Evolutionary conservation across 1,284 basidiomycete genomes (phyloP), one percentile per base, ranked within the genome.

Genomic region (Termitomyces sp.): DNA sequence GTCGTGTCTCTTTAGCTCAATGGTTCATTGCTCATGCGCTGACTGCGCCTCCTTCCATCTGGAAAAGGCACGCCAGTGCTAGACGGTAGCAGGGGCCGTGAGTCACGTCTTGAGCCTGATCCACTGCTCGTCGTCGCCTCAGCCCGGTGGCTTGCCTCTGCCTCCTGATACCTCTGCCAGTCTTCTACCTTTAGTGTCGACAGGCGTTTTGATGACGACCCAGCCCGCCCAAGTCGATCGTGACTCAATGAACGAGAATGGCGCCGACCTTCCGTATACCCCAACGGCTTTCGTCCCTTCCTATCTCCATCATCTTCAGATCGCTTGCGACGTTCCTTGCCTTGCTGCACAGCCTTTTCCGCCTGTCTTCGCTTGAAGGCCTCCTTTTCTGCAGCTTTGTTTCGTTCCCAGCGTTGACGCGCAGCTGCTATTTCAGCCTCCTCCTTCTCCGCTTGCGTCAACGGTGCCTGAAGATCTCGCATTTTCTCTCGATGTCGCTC

Each of bases 401-500:
- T 82, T 21, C 82, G 78, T 66, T 91, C 89, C 89, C 89, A 92
- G 24, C 89, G 80, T 58, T 75, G 78, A 65, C 82, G 83, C 10
- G 89, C 90, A 10, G 78, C 80, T 50, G 77, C 78, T 19, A 92
- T 63, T 40, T 87, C 79, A 1, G 85, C 87, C 56, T 84, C 78
- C 63, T 90, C 85, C 64, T 81, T 82, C 69, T 84, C 82, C 0
- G 83, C 84, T 61, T 81, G 78, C 28, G 86, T 91, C 31, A 92
- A 69, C 13, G 89, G 89, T 31, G 75, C 82, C 68, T 92, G 89
- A 63, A 92, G 66, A 65, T 83, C 82, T 42, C 77, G 78, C 73
- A 92, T 80, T 71, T 88, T 90, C 71, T 89, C 84, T 54, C 86
- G 80, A 63, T 92, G 89, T n/a, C 90, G 77, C 63, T 89, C 88